Evolutionary conservation across 495 filamentous ascomycete genomes (phyloP).

Genomic region (Podospora sp.): DNA sequence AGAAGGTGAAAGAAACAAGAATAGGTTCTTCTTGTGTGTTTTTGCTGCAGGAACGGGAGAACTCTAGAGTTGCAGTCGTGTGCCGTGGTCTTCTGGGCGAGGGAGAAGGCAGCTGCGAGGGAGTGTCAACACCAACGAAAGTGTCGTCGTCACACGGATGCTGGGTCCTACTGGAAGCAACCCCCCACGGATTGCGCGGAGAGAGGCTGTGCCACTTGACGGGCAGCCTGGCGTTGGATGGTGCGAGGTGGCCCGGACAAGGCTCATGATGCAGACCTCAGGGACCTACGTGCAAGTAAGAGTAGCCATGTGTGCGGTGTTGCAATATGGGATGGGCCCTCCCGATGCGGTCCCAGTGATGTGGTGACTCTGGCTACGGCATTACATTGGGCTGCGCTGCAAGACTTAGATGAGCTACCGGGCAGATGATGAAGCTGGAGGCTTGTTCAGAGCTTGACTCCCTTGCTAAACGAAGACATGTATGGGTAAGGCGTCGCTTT

Average conservation of each 20-base stretch:
- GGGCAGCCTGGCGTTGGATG: not conserved
- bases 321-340: not conserved
- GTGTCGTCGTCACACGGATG: not conserved
- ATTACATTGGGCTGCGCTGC: not conserved
- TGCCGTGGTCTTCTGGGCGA: not conserved
- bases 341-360: not conserved
- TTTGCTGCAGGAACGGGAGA: not conserved
- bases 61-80: conserved; percentile 1
- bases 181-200: not conserved
- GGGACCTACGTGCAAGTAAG: not conserved
- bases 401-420: not conserved
- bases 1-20: conserved; percentile 9
- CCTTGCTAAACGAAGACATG: not conserved
- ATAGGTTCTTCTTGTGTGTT: not conserved
- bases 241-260: not conserved
- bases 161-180: not conserved
- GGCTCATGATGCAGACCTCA: not conserved
- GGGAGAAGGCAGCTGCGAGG: no score
- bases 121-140: no score
- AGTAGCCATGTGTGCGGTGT: not conserved
- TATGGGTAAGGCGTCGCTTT: not conserved
- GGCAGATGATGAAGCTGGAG: not conserved
- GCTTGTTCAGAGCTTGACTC: not conserved
- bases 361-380: not conserved
- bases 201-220: not conserved